Conservation (phyloP, 116 monocot genomes). For the Trichopus zeylanicus region DNA sequence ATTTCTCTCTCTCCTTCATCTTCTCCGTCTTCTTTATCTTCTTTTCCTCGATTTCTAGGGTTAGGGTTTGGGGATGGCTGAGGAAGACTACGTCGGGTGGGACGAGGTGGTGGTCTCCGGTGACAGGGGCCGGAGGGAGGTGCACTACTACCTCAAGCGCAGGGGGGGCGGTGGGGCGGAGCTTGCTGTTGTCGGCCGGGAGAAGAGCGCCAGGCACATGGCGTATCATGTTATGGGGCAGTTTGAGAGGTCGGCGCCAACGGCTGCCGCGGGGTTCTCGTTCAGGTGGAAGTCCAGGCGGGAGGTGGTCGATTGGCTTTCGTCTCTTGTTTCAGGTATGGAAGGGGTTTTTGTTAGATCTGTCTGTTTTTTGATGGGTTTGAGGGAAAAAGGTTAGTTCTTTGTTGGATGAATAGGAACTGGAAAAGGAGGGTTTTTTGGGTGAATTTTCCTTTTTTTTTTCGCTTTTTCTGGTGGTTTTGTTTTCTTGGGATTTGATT, state of each 20-base stretch:
- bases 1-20: neutral
- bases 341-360: no score
- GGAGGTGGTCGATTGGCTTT: conserved; percentile 90
- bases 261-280: conserved; percentile 1
- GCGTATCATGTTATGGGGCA: conserved; percentile 28
- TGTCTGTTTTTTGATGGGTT: no score
- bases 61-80: conserved; percentile 23
- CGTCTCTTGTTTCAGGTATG: conserved; percentile 62
- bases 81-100: conserved; percentile 37
- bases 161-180: conserved; percentile 24
- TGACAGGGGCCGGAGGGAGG: conserved; percentile 69
- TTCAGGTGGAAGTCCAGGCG: conserved; percentile 61
- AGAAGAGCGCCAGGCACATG: conserved; percentile 87
- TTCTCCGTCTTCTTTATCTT: neutral
- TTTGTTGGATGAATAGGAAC: no score
- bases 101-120: conserved; percentile 76
- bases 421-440: no score
- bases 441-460: neutral
- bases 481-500: neutral
- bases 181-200: conserved; percentile 78
- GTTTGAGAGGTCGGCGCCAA: conserved; percentile 22
- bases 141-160: conserved; percentile 65
- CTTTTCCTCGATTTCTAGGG: conserved; percentile 8
- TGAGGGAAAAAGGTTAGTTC: no score
- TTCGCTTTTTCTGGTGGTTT: neutral